Base-by-base conservation (phyloP, 257 asterid genomes). In the Euphrasia confusa region DNA sequence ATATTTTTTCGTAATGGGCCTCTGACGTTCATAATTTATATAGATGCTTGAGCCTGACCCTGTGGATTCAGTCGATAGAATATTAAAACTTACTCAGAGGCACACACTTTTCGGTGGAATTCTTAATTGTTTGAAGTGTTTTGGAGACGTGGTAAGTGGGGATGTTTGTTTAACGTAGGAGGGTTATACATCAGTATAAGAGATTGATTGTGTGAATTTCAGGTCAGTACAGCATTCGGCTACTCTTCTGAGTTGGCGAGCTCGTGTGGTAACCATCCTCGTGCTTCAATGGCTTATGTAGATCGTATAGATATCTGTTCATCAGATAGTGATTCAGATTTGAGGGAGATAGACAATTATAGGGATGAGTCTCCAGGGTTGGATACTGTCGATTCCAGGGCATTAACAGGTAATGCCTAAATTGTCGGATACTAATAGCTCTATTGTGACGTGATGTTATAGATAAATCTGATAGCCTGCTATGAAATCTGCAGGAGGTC, bases 321-420 rank as follows among this genome's bases (percentile, higher is more conserved):
- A 1, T 90, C 96, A 15, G 99, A 92, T 54, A 78, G 81, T 72
- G 99, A 93, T 72, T 89, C 95, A 8, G 90, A 82, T 64, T 80
- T 88, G 13, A 77, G 84, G 68, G 97, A 79, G 69, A 90, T 89
- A 68, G 97, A 89, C 48, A 77, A 82, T 63, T 93, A 93, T 55
- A 69, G 32, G 56, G 84, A 70, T 2, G 85, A 82, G 26, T 89
- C 95, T 27, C 96, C 96, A 50, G 45, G 56, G 56, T 78, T 74
- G 77, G 95, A 89, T 68, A 64, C 77, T 13, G n/a, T 55, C 14
- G 61, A 37, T 65, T 5, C 60, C 28, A 69, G 86, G 72, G 13
- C 47, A 44, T 87, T 74, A 74, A 86, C 93, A 70, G 2, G 53
- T 88, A 77, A 73, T 10, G 7, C 67, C 64, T 14, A n/a, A n/a